phyloP scores from a whole-genome alignment of 148 eudicot genomes.

The Vaccinium macrocarpon region DNA sequence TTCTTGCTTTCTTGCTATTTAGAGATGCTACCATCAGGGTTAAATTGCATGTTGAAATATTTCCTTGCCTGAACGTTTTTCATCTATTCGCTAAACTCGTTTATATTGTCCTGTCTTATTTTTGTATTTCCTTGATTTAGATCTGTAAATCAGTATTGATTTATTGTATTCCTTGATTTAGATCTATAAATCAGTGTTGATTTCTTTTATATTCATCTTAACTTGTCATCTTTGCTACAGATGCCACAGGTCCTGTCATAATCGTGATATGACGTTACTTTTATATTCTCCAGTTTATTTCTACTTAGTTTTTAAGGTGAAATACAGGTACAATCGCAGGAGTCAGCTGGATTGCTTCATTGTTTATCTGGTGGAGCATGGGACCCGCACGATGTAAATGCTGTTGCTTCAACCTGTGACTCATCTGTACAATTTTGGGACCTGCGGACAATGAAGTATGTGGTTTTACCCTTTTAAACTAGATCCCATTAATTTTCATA shows the following conservation, averaged over 20 bases:
- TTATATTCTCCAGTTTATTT: constrained; percentile 32
- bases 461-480: constrained; percentile 5
- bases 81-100: neutral
- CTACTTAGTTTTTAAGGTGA: constrained; percentile 52
- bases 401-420: constrained; percentile 75
- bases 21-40: neutral
- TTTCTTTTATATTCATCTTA: neutral
- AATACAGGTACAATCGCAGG: constrained; percentile 84
- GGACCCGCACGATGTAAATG: constrained; percentile 91
- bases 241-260: constrained; percentile 10
- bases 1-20: neutral
- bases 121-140: neutral
- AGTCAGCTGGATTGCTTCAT: constrained; percentile 92
- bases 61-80: neutral
- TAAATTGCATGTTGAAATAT: neutral
- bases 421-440: constrained; percentile 92
- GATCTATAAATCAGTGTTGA: neutral
- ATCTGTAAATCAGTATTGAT: neutral
- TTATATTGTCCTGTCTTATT: neutral
- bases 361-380: constrained; percentile 90
- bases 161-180: neutral
- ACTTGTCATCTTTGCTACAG: neutral
- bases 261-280: constrained; percentile 4
- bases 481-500: constrained; percentile 8
- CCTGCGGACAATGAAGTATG: constrained; percentile 90